Evolutionary conservation across 1,284 basidiomycete species (phyloP), one percentile per base, ranked within the genome.

Genomic region (Moesziomyces parantarcticus): DNA sequence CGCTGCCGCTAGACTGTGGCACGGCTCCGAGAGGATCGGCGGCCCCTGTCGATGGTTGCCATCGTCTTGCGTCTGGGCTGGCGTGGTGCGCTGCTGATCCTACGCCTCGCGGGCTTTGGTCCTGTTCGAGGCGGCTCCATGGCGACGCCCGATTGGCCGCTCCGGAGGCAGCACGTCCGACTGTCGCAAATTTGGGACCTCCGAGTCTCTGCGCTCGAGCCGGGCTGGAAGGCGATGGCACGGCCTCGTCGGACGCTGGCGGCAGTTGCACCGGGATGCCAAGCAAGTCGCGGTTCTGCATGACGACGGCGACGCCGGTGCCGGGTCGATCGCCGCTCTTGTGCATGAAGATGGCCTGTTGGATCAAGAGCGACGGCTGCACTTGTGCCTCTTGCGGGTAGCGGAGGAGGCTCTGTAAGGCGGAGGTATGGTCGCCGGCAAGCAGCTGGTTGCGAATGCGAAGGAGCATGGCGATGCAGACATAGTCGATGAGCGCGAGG

Each of bases 401-500:
- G 39, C 76, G 70, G 42, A 83, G 63, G 11, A 84, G 50, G 13
- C 59, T 45, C 46, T 73, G 75, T 29, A 83, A 58, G 9, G 77
- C 77, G 1, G 47, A 67, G 25, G 53, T 61, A 42, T 81, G 78
- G 45, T 79, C 79, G 5, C 62, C 72, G 0, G 47, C 58, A 18
- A 83, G 64, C 5, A 84, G 67, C 48, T 63, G 53, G 29, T 74
- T 71, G 26, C 83, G 78, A 13, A 82, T 69, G 8, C 79, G 72
- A 6, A 83, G 57, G 3, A 83, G 63, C 68, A 83, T 75, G 6
- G 77, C 82, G 13, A 80, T 66, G 60, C 81, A 83, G 20, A 83
- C 46, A 36, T 74, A 73, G 46, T 77, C 77, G 40, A 81, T 58
- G 11, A 83, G 72, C 20, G 70, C 53, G 18, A 84, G 58, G 1